These are phyloP conservation scores for Globisporangium nagaii DNA, from an alignment of 352 stramenopile genomes.

Conservation along the genomic window DNA sequence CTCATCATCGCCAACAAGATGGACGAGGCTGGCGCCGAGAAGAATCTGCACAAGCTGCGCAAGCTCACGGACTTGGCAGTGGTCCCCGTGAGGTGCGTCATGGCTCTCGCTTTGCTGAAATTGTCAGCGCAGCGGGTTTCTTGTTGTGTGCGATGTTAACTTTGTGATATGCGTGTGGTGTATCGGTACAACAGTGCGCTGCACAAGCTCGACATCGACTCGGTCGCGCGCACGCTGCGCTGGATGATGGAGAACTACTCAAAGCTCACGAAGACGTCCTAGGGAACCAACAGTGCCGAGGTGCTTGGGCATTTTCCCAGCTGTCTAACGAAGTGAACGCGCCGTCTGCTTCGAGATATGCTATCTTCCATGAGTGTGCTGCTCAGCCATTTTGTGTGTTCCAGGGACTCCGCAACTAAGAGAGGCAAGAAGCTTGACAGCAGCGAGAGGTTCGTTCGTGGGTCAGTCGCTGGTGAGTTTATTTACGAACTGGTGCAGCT, in stretches of 20 bases:
- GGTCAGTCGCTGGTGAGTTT: no score
- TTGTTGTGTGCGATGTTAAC: not conserved
- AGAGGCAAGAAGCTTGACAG: no score
- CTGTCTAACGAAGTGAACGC: no score
- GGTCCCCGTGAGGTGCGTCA: constrained; percentile 67
- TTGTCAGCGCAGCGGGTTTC: not conserved
- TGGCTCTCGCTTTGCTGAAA: not conserved
- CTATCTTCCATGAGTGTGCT: no score
- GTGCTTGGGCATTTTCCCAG: no score
- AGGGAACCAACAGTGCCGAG: constrained; percentile 23
- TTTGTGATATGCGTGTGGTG: not conserved
- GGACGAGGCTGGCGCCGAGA: constrained; percentile 76
- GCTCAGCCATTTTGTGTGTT: no score
- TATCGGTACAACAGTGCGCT: constrained; percentile 39
- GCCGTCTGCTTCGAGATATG: no score
- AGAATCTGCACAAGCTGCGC: constrained; percentile 68
- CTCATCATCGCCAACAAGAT: constrained; percentile 90
- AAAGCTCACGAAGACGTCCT: constrained; percentile 51
- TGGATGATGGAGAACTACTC: constrained; percentile 65
- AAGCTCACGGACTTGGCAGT: constrained; percentile 69
- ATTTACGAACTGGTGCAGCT: no score
- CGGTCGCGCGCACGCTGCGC: constrained; percentile 60
- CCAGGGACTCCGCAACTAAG: no score
- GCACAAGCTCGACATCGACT: constrained; percentile 86
- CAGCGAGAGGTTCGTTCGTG: no score